phyloP scores from a whole-genome alignment of 2,329 filamentous ascomycete species.

The Ascochyta rabiei region DNA sequence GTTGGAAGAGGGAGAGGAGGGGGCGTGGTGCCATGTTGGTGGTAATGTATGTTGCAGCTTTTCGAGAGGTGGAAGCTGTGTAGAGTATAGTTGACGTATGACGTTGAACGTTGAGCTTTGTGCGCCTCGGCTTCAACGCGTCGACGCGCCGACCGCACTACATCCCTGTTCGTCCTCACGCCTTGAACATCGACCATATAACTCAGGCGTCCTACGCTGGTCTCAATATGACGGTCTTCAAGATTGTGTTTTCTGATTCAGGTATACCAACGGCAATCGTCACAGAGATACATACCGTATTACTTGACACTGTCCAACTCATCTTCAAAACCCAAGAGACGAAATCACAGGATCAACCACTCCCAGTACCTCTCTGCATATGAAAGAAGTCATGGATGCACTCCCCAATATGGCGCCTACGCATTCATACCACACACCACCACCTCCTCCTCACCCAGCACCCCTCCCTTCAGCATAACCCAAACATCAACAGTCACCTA shows the following conservation, averaged over 20 bases:
- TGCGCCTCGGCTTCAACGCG: constrained; percentile 15
- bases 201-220: background rate
- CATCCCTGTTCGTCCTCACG: constrained; percentile 10
- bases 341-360: too few species aligned
- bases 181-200: constrained; percentile 20
- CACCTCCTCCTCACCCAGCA: background rate
- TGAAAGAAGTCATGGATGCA: constrained; percentile 14
- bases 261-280: too few species aligned
- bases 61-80: background rate
- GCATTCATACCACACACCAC: constrained; percentile 20
- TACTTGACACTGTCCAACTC: too few species aligned
- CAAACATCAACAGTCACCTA: constrained; percentile 36
- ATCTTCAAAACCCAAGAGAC: too few species aligned
- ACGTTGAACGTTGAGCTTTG: constrained; percentile 11
- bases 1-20: constrained; percentile 6
- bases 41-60: background rate
- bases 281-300: too few species aligned
- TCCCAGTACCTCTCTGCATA: background rate
- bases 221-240: background rate
- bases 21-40: constrained; percentile 20
- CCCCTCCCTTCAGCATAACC: constrained; percentile 10
- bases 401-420: constrained; percentile 19
- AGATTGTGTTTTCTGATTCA: background rate
- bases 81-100: background rate
- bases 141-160: constrained; percentile 2